phyloP scores from a whole-genome alignment of 176 grass and related monocot species.

The Aegilops umbellulata region DNA sequence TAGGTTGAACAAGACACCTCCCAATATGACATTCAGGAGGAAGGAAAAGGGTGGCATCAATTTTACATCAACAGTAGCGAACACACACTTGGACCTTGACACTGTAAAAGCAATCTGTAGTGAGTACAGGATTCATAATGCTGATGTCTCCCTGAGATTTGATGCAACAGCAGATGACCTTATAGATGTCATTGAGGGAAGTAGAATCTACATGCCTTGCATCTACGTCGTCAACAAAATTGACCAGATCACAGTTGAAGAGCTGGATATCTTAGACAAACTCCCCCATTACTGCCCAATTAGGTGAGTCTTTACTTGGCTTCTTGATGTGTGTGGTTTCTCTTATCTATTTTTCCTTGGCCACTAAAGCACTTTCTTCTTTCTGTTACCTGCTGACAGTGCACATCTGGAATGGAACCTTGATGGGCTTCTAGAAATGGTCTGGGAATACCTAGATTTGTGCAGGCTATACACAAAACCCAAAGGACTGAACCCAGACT shows the following conservation, averaged over 20 bases:
- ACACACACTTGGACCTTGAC: slow-evolving; percentile 90
- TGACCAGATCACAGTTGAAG: slow-evolving; percentile 95
- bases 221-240: slow-evolving; percentile 97
- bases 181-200: slow-evolving; percentile 97
- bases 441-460: slow-evolving; percentile 98
- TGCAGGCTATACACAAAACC: slow-evolving; percentile 94
- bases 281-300: slow-evolving; percentile 98
- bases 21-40: slow-evolving; percentile 85
- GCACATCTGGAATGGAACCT: slow-evolving; percentile 94
- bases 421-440: slow-evolving; percentile 77
- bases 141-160: slow-evolving; percentile 83
- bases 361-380: background rate
- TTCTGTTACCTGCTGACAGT: slow-evolving; percentile 34
- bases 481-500: slow-evolving; percentile 92
- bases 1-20: slow-evolving; percentile 96
- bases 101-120: slow-evolving; percentile 96
- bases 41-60: slow-evolving; percentile 99
- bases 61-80: slow-evolving; percentile 88
- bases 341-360: background rate
- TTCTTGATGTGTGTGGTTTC: background rate
- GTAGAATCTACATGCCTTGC: slow-evolving; percentile 92
- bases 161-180: slow-evolving; percentile 98
- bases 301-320: slow-evolving; percentile 48
- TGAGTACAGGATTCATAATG: slow-evolving; percentile 98
- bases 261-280: slow-evolving; percentile 95